phyloP scores from a whole-genome alignment of 1,284 basidiomycete genomes.

The Puccinia polysora region DNA sequence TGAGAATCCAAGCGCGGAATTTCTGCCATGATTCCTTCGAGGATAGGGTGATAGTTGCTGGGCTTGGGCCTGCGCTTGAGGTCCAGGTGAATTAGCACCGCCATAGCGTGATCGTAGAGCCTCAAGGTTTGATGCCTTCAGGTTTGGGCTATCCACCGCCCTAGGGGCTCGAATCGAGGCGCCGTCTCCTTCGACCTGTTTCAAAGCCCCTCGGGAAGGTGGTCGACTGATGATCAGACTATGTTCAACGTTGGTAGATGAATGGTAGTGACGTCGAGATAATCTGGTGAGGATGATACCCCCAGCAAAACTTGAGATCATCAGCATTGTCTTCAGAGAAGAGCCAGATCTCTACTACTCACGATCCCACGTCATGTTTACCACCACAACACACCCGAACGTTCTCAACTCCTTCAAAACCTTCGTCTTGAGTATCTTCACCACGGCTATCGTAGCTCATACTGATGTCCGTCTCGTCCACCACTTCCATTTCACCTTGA shows the following conservation, averaged over 20 bases:
- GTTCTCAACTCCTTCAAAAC: conserved; percentile 89
- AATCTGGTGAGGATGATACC: conserved; percentile 6
- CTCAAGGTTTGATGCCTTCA: conserved; percentile 36
- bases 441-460: conserved; percentile 48
- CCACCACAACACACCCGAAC: conserved; percentile 89
- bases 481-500: conserved; percentile 63
- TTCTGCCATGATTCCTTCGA: not conserved
- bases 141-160: conserved; percentile 23
- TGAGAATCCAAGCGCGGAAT: not conserved
- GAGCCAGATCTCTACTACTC: conserved; percentile 45
- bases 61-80: conserved; percentile 20
- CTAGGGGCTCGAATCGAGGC: conserved; percentile 12
- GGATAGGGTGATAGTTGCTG: conserved; percentile 8
- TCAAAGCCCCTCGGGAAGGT: conserved; percentile 10
- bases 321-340: not conserved
- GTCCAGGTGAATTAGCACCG: conserved; percentile 38
- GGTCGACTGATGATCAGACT: conserved; percentile 3
- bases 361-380: conserved; percentile 62
- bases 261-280: conserved; percentile 26
- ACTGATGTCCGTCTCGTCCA: conserved; percentile 52
- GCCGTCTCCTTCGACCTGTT: not conserved
- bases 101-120: conserved; percentile 22
- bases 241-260: conserved; percentile 13
- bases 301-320: not conserved
- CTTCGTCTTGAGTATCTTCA: conserved; percentile 68